Percentiles rank a stretch among this genome's conserved stretches.
Evolutionary conservation across 75 land plant species (phyloP).

Genomic region (Azolla pinnata): DNA sequence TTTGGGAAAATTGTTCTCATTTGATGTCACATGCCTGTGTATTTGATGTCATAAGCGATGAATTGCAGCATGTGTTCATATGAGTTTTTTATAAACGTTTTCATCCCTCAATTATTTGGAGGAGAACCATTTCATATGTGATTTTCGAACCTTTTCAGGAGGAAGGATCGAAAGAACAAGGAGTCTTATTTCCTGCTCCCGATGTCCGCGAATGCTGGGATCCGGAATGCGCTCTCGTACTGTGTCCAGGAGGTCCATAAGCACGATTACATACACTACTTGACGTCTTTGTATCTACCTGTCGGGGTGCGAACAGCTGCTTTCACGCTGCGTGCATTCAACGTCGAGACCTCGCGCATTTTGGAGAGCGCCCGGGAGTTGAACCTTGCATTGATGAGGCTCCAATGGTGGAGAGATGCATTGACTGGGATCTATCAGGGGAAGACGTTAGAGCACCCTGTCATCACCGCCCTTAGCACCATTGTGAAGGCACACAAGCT

Average conservation of each 20-base stretch:
- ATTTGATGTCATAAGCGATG: too few species aligned
- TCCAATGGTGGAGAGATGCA: slow-evolving; percentile 92
- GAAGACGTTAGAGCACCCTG: slow-evolving; percentile 69
- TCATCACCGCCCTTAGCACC: slow-evolving; percentile 55
- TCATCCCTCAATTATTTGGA: too few species aligned
- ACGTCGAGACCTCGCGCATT: slow-evolving; percentile 85
- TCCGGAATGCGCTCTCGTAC: slow-evolving; percentile 75
- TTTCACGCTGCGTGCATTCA: slow-evolving; percentile 90
- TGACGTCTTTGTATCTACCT: slow-evolving; percentile 79
- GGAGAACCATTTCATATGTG: too few species aligned
- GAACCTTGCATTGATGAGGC: slow-evolving; percentile 75
- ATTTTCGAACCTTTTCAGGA: too few species aligned
- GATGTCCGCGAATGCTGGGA: slow-evolving; percentile 14
- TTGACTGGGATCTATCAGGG: slow-evolving; percentile 64
- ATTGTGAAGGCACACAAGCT: slow-evolving; percentile 54
- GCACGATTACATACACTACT: slow-evolving; percentile 88
- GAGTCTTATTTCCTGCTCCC: too few species aligned
- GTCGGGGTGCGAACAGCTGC: slow-evolving; percentile 66
- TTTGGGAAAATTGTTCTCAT: too few species aligned
- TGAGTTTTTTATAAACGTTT: too few species aligned
- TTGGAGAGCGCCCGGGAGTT: slow-evolving; percentile 75
- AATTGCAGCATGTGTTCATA: too few species aligned
- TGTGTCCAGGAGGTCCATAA: slow-evolving; percentile 84
- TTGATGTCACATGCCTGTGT: too few species aligned
- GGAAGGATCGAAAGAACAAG: too few species aligned